Base-by-base conservation (phyloP, 2,329 filamentous ascomycete genomes). In the Calonectria hawksworthii region DNA sequence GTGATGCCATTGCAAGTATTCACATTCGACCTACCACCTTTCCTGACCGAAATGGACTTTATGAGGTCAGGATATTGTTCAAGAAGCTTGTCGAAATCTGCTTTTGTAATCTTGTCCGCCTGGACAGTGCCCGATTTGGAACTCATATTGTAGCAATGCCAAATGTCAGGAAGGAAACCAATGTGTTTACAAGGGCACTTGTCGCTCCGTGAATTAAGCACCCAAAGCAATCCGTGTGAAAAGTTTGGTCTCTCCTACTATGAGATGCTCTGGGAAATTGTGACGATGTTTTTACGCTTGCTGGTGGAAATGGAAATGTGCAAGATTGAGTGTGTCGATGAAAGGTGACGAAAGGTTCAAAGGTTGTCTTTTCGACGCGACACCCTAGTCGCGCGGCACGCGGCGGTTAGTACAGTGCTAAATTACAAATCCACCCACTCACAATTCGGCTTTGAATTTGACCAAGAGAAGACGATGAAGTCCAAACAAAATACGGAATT, bases 11-110 rank as follows among this genome's bases (percentile, higher is more conserved):
- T 28, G 23, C 7, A 13, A 28, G n/a, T 3, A 6, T 13, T 28
- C 41, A 30, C 36, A 21, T 32, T 47, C 11, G 26, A 80, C 84
- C 73, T 81, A 90, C 89, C 82, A 64, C 83, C 80, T 81, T 90
- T 91, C 36, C 84, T 81, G 8, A 80, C 80, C 1, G 89, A 90
- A 26, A 90, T 85, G 4, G 83, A 81, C 51, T 87, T 80, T 47
- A 90, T 82, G 14, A 89, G 76, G 44, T 81, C 59, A n/a, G 83
- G 79, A 69, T 90, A 90, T 36, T 79, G 80, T n/a, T 71, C 74
- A 38, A 89, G 79, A 2, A 85, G 72, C 34, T 78, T 69, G 2
- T 81, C 76, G 70, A 89, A 89, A 44, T 85, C 81, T 2, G 79
- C 74, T 8, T 77, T 78, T 13, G 79, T 80, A 61, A 86, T 83